A percentile compares a stretch with the other conserved stretches of the same genome.
These are phyloP conservation scores for Mentha longifolia DNA, from an alignment of 257 asterid genomes.

Conservation along the genomic window DNA sequence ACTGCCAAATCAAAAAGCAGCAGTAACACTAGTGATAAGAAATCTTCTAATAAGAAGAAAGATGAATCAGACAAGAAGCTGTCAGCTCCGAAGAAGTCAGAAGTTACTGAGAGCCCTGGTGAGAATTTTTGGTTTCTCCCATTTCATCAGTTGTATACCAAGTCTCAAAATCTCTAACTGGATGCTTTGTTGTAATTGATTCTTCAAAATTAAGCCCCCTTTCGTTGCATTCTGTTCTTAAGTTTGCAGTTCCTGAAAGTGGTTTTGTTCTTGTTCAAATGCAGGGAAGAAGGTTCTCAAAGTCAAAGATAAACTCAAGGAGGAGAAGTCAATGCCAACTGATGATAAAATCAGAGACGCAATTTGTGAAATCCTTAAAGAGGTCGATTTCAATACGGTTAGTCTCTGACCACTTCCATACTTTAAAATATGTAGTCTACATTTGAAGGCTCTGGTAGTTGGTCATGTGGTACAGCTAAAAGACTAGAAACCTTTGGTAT, in stretches of 20 bases:
- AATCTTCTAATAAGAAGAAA: conserved; percentile 48
- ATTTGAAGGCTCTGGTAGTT: neutral
- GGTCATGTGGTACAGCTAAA: neutral
- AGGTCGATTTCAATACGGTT: conserved; percentile 71
- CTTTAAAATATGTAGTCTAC: neutral
- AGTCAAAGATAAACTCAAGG: conserved; percentile 51
- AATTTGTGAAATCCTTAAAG: conserved; percentile 58
- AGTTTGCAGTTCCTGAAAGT: conserved; percentile 14
- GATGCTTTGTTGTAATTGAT: conserved; percentile 9
- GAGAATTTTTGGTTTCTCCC: conserved; percentile 31
- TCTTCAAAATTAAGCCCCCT: conserved; percentile 1
- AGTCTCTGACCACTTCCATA: conserved; percentile 28
- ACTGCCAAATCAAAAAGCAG: conserved; percentile 52
- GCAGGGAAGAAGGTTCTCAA: conserved; percentile 56
- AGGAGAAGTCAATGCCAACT: conserved; percentile 48
- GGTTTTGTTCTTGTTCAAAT: conserved; percentile 26
- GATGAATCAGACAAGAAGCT: conserved; percentile 29
- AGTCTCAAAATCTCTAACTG: neutral
- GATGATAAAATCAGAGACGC: conserved; percentile 53
- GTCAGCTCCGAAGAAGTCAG: conserved; percentile 34
- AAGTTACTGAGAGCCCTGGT: conserved; percentile 67
- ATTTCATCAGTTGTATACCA: neutral
- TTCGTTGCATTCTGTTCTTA: neutral
- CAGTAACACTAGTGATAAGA: conserved; percentile 48
- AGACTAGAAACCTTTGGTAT: conserved; percentile 10